These are phyloP conservation scores for Plasmodium coatneyi DNA, from an alignment of 169 alveolate species.

Conservation along the genomic window DNA sequence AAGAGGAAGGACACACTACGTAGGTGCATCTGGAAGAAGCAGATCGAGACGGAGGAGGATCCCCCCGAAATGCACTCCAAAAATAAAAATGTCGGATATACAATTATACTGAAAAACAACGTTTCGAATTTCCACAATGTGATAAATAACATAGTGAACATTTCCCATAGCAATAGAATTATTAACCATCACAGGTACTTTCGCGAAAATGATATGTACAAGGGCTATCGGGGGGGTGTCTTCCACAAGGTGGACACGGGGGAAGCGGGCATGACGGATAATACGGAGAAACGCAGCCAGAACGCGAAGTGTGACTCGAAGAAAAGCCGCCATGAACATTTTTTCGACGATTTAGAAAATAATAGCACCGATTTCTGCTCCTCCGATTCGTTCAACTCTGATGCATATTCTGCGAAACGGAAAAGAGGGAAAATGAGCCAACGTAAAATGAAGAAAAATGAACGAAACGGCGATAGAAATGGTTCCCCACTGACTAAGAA, in stretches of 20 bases:
- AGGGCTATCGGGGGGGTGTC: background rate
- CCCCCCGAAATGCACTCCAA: background rate
- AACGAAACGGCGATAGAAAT: background rate
- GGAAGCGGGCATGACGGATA: background rate
- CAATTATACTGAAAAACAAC: constrained; percentile 64
- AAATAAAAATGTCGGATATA: constrained; percentile 34
- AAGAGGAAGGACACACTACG: background rate
- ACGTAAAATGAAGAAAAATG: background rate
- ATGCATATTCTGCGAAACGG: background rate
- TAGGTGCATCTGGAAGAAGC: background rate
- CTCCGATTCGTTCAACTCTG: constrained; percentile 15
- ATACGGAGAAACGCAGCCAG: background rate
- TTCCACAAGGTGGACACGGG: background rate
- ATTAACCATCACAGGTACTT: constrained; percentile 61
- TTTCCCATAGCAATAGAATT: constrained; percentile 30
- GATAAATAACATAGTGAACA: constrained; percentile 44
- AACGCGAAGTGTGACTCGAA: background rate
- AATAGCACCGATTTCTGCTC: background rate
- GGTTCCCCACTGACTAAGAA: background rate
- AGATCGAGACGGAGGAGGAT: background rate
- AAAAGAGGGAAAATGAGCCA: background rate
- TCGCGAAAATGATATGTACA: constrained; percentile 1
- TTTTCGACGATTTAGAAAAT: constrained; percentile 23
- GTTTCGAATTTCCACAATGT: constrained; percentile 72
- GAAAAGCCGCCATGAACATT: background rate